phyloP scores from a whole-genome alignment of 805 yeast species.

The Candida yuanshanica region DNA sequence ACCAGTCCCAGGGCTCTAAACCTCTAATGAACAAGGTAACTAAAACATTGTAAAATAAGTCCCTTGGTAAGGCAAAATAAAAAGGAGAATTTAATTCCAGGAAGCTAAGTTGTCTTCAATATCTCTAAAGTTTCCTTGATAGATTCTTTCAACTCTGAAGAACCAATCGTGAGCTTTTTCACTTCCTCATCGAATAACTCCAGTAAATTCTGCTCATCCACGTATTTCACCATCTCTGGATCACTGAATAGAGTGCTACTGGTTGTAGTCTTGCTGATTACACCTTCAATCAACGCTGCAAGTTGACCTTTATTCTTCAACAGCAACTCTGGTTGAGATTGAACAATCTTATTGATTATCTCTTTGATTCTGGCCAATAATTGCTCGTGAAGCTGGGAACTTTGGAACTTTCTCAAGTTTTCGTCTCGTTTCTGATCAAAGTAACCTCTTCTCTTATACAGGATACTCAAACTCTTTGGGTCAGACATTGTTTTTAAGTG shows the following conservation, averaged over 20 bases:
- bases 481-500: background rate
- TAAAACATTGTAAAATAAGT: too few relatives aligned
- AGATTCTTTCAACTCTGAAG: slow-evolving; percentile 9
- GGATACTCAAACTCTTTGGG: slow-evolving; percentile 1
- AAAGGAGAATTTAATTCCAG: too few relatives aligned
- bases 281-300: slow-evolving; percentile 20
- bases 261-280: slow-evolving; percentile 7
- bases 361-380: slow-evolving; percentile 11
- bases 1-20: too few relatives aligned
- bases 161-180: slow-evolving; percentile 10
- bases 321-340: slow-evolving; percentile 18
- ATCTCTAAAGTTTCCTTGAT: slow-evolving; percentile 1
- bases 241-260: slow-evolving; percentile 1
- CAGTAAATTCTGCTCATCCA: slow-evolving; percentile 4
- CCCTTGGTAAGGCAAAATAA: too few relatives aligned
- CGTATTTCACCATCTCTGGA: slow-evolving; percentile 1
- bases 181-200: slow-evolving; percentile 19
- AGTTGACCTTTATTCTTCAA: slow-evolving; percentile 20
- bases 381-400: slow-evolving; percentile 12
- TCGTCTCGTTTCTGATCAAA: slow-evolving; percentile 16
- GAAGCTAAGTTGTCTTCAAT: too few relatives aligned
- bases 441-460: slow-evolving; percentile 18
- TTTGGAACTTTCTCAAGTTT: slow-evolving; percentile 12
- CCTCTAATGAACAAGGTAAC: too few relatives aligned
- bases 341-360: slow-evolving; percentile 12